Percentiles rank a stretch among this genome's conserved stretches.
phyloP scores from a whole-genome alignment of 495 filamentous ascomycete species.

The Rusavskia elegans region DNA sequence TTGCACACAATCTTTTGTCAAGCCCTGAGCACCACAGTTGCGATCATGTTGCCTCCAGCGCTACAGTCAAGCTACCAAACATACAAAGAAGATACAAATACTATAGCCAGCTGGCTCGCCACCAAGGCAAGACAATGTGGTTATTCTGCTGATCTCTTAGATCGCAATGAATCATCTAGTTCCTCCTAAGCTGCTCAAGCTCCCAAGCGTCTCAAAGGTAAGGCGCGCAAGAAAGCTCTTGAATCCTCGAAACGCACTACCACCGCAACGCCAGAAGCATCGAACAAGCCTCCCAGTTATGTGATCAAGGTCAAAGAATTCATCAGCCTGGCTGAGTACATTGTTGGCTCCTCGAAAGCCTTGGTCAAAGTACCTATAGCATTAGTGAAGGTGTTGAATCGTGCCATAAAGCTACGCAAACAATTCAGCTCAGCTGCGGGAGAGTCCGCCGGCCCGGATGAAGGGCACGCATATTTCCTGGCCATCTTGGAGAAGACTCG shows the following conservation, averaged over 20 bases:
- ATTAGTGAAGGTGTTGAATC: neutral
- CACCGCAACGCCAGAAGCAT: neutral
- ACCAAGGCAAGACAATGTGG: slow-evolving; percentile 26
- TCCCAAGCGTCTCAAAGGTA: slow-evolving; percentile 17
- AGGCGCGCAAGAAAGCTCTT: slow-evolving; percentile 18
- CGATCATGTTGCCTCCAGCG: slow-evolving; percentile 17
- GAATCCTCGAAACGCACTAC: neutral
- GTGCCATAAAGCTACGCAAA: slow-evolving; percentile 5
- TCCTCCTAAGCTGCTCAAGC: neutral
- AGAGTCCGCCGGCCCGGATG: slow-evolving; percentile 7
- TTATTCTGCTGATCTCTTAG: slow-evolving; percentile 11
- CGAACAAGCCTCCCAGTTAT: slow-evolving; percentile 4
- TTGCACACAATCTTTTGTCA: too few species aligned
- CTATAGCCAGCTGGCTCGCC: slow-evolving; percentile 33
- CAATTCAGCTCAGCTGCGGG: slow-evolving; percentile 7
- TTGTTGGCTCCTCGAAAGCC: slow-evolving; percentile 11
- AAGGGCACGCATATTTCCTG: slow-evolving; percentile 21
- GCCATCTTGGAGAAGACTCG: slow-evolving; percentile 17
- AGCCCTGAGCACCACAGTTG: too few species aligned
- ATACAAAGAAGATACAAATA: slow-evolving; percentile 34
- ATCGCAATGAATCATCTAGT: neutral
- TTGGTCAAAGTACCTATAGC: slow-evolving; percentile 9
- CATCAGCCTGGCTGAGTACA: slow-evolving; percentile 20
- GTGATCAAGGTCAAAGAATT: slow-evolving; percentile 25
- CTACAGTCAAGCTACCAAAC: slow-evolving; percentile 26